Evolutionary conservation across 1,284 basidiomycete species (phyloP).

Genomic region (Thelephora terrestris): DNA sequence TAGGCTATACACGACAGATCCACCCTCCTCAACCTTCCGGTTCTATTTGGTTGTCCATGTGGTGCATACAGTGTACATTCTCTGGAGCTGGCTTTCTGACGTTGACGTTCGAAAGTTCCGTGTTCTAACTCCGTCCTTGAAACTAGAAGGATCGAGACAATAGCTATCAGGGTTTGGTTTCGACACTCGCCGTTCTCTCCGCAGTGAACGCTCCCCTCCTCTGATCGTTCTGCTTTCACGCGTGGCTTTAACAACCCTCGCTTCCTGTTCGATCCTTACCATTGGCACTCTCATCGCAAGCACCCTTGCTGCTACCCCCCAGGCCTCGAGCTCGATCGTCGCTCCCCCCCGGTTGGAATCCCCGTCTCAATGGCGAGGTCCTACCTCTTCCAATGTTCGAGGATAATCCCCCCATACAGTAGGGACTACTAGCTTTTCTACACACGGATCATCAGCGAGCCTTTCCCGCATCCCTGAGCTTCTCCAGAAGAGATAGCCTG

Average conservation of each 20-base stretch:
- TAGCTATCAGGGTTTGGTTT: not conserved
- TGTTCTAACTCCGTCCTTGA: too few relatives aligned
- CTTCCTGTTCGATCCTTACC: not conserved
- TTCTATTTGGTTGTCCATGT: too few relatives aligned
- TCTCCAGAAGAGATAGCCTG: not conserved
- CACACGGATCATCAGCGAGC: conserved; percentile 36
- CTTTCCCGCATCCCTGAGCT: conserved; percentile 2
- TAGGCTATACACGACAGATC: too few relatives aligned
- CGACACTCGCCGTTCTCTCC: not conserved
- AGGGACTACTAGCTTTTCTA: conserved; percentile 33
- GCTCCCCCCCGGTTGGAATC: conserved; percentile 28
- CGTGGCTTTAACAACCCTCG: not conserved
- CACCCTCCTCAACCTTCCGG: too few relatives aligned
- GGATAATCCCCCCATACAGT: conserved; percentile 27
- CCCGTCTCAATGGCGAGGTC: conserved; percentile 27
- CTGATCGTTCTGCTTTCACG: not conserved
- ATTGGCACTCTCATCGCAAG: not conserved
- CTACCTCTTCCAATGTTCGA: conserved; percentile 27
- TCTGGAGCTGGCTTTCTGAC: too few relatives aligned
- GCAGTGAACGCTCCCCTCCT: not conserved
- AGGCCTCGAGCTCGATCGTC: not conserved
- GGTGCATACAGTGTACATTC: too few relatives aligned
- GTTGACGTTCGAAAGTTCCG: too few relatives aligned
- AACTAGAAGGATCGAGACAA: too few relatives aligned
- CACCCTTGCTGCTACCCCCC: conserved; percentile 4